These are phyloP conservation scores for Lachnellula willkommii DNA, from an alignment of 2,329 filamentous ascomycete species.

Conservation along the genomic window DNA sequence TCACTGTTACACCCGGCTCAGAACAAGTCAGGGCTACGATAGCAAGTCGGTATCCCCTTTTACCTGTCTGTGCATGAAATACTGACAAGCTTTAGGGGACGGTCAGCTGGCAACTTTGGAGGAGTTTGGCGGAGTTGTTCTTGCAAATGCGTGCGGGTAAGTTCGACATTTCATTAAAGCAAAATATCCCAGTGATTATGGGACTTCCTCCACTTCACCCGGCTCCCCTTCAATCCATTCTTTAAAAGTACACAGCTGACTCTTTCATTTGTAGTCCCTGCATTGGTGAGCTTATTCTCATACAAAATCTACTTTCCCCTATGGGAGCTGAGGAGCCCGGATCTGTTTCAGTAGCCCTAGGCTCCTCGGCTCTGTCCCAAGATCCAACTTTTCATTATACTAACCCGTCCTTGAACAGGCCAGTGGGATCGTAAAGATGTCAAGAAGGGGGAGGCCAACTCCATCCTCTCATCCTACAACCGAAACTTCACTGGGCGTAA, in stretches of 20 bases:
- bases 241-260: too few species aligned
- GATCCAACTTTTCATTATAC: not conserved
- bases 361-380: not conserved
- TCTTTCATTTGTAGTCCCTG: too few species aligned
- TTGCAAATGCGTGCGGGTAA: conserved; percentile 87
- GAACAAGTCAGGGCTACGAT: conserved; percentile 97
- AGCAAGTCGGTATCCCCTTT: conserved; percentile 30
- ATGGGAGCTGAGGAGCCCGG: too few species aligned
- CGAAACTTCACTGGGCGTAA: conserved; percentile 99
- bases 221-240: too few species aligned
- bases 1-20: conserved; percentile 92
- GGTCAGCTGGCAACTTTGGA: conserved; percentile 92
- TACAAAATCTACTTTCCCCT: too few species aligned
- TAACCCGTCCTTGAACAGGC: conserved; percentile 63
- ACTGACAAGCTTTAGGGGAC: conserved; percentile 53
- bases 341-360: too few species aligned
- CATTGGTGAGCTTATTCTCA: too few species aligned
- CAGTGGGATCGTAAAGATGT: conserved; percentile 95
- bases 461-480: conserved; percentile 98
- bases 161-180: not conserved
- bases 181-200: not conserved
- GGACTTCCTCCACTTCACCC: too few species aligned
- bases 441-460: conserved; percentile 92
- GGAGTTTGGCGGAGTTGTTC: conserved; percentile 88
- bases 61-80: not conserved